Evolutionary conservation across 1,284 basidiomycete species (phyloP).

Genomic region (Leccinum subspadiceum): DNA sequence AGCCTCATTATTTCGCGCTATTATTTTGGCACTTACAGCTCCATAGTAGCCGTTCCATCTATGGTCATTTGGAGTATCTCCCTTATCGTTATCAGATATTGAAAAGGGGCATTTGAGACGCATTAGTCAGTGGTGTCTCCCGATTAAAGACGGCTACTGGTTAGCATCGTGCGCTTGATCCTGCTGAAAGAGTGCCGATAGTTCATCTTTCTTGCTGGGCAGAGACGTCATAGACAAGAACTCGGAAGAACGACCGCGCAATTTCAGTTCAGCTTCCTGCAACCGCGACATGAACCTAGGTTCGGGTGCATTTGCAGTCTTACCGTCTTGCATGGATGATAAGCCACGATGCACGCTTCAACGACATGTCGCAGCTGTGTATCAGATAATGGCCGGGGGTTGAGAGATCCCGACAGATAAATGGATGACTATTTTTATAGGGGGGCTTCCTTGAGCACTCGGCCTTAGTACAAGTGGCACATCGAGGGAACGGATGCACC

Average conservation of each 20-base stretch:
- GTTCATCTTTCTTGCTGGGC: slow-evolving; percentile 8
- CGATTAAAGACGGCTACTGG: not conserved
- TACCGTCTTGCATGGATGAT: slow-evolving; percentile 6
- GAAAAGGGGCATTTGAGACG: not conserved
- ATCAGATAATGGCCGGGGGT: slow-evolving; percentile 11
- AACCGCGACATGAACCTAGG: slow-evolving; percentile 10
- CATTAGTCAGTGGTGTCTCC: not conserved
- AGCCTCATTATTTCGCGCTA: too few species aligned
- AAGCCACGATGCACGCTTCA: slow-evolving; percentile 6
- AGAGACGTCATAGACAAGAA: not conserved
- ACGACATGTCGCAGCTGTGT: slow-evolving; percentile 4
- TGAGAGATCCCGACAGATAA: slow-evolving; percentile 11
- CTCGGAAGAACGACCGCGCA: slow-evolving; percentile 3
- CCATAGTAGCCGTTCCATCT: not conserved
- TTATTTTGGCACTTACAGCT: too few species aligned
- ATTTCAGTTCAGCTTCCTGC: not conserved
- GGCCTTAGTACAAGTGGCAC: not conserved
- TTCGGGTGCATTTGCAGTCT: slow-evolving; percentile 6
- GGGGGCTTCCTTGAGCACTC: slow-evolving; percentile 1
- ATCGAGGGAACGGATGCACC: not conserved
- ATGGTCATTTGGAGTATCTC: not conserved
- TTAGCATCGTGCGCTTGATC: slow-evolving; percentile 2
- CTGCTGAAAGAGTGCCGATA: slow-evolving; percentile 7
- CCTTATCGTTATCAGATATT: not conserved
- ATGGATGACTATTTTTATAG: not conserved